Conservation (phyloP, 345 rosid genomes). For the Stellera chamaejasme region DNA sequence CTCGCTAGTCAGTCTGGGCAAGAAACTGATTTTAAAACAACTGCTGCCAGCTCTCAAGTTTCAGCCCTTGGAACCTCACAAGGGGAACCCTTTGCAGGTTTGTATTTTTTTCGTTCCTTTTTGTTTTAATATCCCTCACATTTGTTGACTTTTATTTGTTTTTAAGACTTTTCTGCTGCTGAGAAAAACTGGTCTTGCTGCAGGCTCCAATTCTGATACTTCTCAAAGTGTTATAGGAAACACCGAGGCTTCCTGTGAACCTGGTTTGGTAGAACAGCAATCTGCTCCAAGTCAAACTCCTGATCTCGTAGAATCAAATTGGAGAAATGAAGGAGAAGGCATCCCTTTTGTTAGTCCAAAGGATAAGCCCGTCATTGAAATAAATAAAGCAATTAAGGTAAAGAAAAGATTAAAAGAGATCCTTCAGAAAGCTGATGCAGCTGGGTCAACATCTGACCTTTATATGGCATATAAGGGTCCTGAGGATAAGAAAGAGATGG, state of each 20-base stretch:
- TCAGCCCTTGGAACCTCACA: conserved; percentile 18
- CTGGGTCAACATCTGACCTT: conserved; percentile 74
- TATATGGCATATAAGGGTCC: conserved; percentile 90
- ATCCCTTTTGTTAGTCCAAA: conserved; percentile 25
- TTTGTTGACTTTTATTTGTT: conserved; percentile 15
- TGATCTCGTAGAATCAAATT: conserved; percentile 25
- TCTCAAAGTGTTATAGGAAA: conserved; percentile 5
- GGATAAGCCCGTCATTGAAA: conserved; percentile 41
- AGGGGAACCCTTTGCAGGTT: conserved; percentile 23
- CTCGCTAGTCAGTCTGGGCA: conserved; percentile 13
- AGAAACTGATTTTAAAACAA: conserved; percentile 15
- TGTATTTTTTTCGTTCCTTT: not conserved
- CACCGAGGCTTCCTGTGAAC: conserved; percentile 13
- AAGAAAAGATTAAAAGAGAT: conserved; percentile 61
- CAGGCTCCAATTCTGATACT: conserved; percentile 14
- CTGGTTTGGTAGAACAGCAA: conserved; percentile 19
- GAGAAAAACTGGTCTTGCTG: conserved; percentile 20
- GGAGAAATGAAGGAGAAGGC: conserved; percentile 24
- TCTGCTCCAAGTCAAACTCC: conserved; percentile 14
- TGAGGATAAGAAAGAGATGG: conserved; percentile 65
- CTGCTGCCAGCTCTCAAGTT: conserved; percentile 18
- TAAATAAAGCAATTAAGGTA: conserved; percentile 30
- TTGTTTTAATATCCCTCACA: conserved; percentile 4
- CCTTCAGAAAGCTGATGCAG: conserved; percentile 92
- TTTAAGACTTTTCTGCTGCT: conserved; percentile 24